Conservation (phyloP, 768 basidiomycete species). For the Steccherinum ochraceum region DNA sequence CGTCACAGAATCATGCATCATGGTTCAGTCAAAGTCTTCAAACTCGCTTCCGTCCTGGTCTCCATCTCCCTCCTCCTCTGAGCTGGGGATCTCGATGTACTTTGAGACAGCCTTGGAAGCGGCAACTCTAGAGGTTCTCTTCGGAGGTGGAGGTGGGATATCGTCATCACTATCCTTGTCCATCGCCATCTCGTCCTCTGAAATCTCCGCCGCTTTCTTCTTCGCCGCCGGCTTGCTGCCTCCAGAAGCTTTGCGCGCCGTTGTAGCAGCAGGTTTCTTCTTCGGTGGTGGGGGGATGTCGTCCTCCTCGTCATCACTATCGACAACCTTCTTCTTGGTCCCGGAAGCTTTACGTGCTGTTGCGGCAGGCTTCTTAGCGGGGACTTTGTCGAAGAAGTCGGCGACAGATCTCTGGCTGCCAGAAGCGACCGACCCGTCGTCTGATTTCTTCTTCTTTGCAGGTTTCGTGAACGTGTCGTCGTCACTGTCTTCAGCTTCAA, state of each 20-base stretch:
- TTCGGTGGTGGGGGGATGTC: slow-evolving; percentile 17
- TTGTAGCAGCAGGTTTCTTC: slow-evolving; percentile 28
- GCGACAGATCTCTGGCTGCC: slow-evolving; percentile 30
- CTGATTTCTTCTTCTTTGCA: slow-evolving; percentile 45
- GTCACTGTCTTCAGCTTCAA: slow-evolving; percentile 36
- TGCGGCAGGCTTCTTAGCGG: slow-evolving; percentile 29
- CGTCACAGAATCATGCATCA: background rate
- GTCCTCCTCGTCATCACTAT: slow-evolving; percentile 32
- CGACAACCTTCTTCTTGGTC: slow-evolving; percentile 44
- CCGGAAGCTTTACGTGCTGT: slow-evolving; percentile 9
- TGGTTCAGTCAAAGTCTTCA: slow-evolving; percentile 21
- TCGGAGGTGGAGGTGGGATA: slow-evolving; percentile 32
- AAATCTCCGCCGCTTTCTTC: slow-evolving; percentile 23
- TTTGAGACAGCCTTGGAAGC: slow-evolving; percentile 35
- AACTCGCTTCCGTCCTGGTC: slow-evolving; percentile 20
- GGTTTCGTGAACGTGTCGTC: slow-evolving; percentile 37
- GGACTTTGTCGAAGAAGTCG: slow-evolving; percentile 55
- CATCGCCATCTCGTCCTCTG: slow-evolving; percentile 32
- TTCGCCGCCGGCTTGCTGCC: slow-evolving; percentile 44
- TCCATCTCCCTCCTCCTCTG: slow-evolving; percentile 36
- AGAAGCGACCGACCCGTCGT: background rate
- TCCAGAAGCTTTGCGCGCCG: slow-evolving; percentile 9
- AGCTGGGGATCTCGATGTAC: slow-evolving; percentile 27
- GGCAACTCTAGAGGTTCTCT: slow-evolving; percentile 40
- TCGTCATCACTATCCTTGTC: slow-evolving; percentile 29